phyloP scores from a whole-genome alignment of 257 asterid species.

The Orobanche coerulescens region DNA sequence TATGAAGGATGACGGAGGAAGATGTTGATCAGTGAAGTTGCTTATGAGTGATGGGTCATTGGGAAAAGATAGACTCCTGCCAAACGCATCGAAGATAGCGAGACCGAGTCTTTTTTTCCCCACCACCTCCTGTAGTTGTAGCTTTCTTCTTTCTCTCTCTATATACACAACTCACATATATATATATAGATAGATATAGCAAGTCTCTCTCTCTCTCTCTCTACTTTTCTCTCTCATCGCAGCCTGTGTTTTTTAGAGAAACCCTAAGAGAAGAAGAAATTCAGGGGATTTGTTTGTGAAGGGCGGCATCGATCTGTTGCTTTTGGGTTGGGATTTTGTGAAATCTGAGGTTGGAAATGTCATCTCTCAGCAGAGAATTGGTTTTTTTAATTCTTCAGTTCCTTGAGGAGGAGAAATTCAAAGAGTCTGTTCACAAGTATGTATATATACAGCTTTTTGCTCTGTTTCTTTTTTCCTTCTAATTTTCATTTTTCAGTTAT shows the following conservation, averaged over 20 bases:
- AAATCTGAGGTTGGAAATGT: conserved; percentile 53
- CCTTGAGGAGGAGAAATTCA: conserved; percentile 94
- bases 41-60: conserved; percentile 56
- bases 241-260: conserved; percentile 34
- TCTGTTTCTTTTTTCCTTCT: conserved; percentile 3
- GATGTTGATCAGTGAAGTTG: rapidly evolving
- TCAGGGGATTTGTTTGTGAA: conserved; percentile 18
- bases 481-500: background rate
- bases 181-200: background rate
- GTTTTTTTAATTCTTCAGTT: conserved; percentile 94
- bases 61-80: conserved; percentile 62
- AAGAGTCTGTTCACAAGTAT: conserved; percentile 88
- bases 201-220: conserved; percentile 26
- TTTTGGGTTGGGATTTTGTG: conserved; percentile 32
- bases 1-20: too few relatives aligned
- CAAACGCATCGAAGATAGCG: conserved; percentile 95
- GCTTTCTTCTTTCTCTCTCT: conserved; percentile 28
- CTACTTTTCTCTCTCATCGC: conserved; percentile 23
- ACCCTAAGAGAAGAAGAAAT: conserved; percentile 42
- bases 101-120: conserved; percentile 80
- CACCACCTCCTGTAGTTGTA: conserved; percentile 42
- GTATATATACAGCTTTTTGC: background rate
- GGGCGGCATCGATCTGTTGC: conserved; percentile 70
- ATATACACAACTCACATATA: conserved; percentile 16
- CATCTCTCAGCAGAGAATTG: conserved; percentile 92